These are phyloP conservation scores for Ramaria rubella DNA, from an alignment of 768 basidiomycete genomes.

Conservation along the genomic window DNA sequence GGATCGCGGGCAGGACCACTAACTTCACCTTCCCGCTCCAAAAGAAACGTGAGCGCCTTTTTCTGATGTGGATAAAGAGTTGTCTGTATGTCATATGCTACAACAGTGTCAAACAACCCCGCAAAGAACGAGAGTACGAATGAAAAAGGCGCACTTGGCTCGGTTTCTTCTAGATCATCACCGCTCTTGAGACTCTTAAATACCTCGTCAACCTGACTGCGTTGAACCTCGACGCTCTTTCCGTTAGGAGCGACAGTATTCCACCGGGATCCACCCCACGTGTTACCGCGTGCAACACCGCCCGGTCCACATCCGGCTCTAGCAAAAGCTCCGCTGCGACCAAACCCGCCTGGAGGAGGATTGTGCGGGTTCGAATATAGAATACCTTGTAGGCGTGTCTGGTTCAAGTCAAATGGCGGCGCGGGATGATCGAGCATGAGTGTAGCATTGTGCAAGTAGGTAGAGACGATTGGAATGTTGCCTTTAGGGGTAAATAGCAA, in stretches of 20 bases:
- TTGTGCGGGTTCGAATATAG: conserved; percentile 89
- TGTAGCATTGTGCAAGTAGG: conserved; percentile 59
- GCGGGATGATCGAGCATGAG: conserved; percentile 79
- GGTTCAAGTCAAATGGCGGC: conserved; percentile 55
- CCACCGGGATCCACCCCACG: conserved; percentile 47
- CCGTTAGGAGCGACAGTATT: conserved; percentile 46
- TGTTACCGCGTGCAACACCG: conserved; percentile 9
- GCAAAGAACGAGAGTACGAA: conserved; percentile 7
- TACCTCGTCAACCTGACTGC: conserved; percentile 89
- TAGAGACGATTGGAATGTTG: conserved; percentile 78
- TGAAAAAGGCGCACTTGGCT: conserved; percentile 58
- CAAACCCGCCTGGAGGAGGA: conserved; percentile 64
- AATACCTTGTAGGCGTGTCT: conserved; percentile 40
- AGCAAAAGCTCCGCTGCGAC: conserved; percentile 26
- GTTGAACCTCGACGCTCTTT: conserved; percentile 85
- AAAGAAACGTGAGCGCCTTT: conserved; percentile 91
- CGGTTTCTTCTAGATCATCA: conserved; percentile 79
- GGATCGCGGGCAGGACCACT: conserved; percentile 44
- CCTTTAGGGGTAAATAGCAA: conserved; percentile 93
- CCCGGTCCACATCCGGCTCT: background rate
- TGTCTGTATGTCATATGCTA: conserved; percentile 72
- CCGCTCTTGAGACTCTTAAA: conserved; percentile 86
- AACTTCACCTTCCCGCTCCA: conserved; percentile 75
- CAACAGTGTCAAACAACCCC: conserved; percentile 13
- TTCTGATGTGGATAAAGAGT: conserved; percentile 95